Conservation (phyloP, 805 yeast genomes). For the Cyberlindnera euphorbiae region DNA sequence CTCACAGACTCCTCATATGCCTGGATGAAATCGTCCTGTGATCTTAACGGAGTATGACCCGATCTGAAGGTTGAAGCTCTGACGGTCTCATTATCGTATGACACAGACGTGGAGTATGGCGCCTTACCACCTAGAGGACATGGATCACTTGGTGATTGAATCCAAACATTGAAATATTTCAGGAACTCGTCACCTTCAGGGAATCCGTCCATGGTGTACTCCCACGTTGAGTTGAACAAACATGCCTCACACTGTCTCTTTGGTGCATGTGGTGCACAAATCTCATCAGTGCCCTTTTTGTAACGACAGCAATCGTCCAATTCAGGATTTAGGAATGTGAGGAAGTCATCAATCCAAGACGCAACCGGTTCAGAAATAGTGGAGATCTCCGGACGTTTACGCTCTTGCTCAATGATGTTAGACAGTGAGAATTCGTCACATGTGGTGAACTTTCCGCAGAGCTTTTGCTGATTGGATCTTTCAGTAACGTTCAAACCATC, state of each 20-base stretch:
- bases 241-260: constrained; percentile 72
- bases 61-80: constrained; percentile 70
- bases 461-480: constrained; percentile 56
- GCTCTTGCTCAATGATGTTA: constrained; percentile 81
- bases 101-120: constrained; percentile 66
- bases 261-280: constrained; percentile 65
- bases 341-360: constrained; percentile 89
- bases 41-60: constrained; percentile 70
- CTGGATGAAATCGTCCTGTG: constrained; percentile 77
- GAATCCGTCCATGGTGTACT: constrained; percentile 71
- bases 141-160: constrained; percentile 75
- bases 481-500: constrained; percentile 58
- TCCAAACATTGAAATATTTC: constrained; percentile 76
- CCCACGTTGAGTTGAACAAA: constrained; percentile 59
- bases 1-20: constrained; percentile 74
- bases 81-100: constrained; percentile 37
- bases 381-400: constrained; percentile 57
- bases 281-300: constrained; percentile 45
- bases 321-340: constrained; percentile 82
- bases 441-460: constrained; percentile 85
- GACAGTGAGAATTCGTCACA: constrained; percentile 77
- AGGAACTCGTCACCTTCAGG: constrained; percentile 74
- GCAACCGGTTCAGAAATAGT: constrained; percentile 79
- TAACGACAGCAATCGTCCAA: constrained; percentile 82
- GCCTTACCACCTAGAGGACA: constrained; percentile 97